phyloP scores from a whole-genome alignment of 208 protist species.

The Polymyxa betae region DNA sequence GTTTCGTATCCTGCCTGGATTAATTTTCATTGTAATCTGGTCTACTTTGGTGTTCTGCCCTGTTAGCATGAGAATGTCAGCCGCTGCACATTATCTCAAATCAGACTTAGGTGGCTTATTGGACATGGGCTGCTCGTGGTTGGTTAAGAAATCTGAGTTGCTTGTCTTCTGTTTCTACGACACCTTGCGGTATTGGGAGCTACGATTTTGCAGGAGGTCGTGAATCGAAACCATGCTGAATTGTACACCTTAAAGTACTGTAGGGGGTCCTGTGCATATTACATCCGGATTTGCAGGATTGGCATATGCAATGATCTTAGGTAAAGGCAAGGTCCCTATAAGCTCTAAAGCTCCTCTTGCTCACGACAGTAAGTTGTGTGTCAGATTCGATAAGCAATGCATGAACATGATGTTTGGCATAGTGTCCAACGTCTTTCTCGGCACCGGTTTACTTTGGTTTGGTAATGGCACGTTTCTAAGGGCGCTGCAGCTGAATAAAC shows the following conservation, averaged over 20 bases:
- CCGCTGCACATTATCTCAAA: background rate
- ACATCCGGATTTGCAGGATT: slow-evolving; percentile 20
- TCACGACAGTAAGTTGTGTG: background rate
- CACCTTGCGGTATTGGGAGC: slow-evolving; percentile 29
- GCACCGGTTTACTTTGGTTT: slow-evolving; percentile 31
- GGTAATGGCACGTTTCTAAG: background rate
- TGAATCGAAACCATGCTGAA: background rate
- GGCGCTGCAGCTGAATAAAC: background rate
- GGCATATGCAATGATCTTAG: slow-evolving; percentile 16
- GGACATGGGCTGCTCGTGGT: slow-evolving; percentile 5
- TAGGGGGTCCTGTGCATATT: slow-evolving; percentile 17
- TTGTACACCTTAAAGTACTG: background rate
- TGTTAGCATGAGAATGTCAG: background rate
- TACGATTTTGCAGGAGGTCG: slow-evolving; percentile 37
- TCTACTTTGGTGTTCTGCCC: background rate
- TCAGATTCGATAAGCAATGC: background rate
- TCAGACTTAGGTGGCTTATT: background rate
- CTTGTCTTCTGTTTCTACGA: background rate
- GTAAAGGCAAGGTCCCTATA: background rate
- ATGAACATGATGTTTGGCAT: background rate
- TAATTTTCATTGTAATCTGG: slow-evolving; percentile 11
- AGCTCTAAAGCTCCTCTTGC: background rate
- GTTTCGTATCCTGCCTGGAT: background rate
- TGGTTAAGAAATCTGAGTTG: slow-evolving; percentile 16
- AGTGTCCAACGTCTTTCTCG: slow-evolving; percentile 39